Evolutionary conservation across 768 basidiomycete species (phyloP), one percentile per base, ranked within the genome.

Genomic region (Leccinum boreale): DNA sequence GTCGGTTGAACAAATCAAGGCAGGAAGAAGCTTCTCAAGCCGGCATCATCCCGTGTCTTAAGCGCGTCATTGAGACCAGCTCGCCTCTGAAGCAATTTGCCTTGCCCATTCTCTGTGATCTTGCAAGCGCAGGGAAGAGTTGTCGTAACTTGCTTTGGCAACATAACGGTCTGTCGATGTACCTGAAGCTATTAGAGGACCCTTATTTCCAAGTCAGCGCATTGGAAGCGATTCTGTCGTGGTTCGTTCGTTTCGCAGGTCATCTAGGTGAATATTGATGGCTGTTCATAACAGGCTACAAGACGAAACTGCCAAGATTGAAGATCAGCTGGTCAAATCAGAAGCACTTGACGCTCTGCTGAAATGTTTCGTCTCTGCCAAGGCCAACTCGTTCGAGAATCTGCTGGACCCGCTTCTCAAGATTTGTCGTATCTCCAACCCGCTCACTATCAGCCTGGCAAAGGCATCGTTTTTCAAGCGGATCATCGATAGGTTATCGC

Each of bases 11-110:
- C 75, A 97, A 97, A 74, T 84, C 86, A 3, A 80, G 97, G 52
- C 96, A 98, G 71, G 97, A 98, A 73, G 97, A 98, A 72, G 94
- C 97, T 12, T 96, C 95, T 2, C 89, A 94, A 67, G 93, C 93
- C 8, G 96, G 95, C 11, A 93, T 97, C 57, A 87, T 99, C 24
- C 95, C 97, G 3, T 85, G 90, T 63, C 81, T 99, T 44, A 91
- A 94, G 72, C 85, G 86, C 5, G 89, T 98, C 54, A 92, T 97
- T 62, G 84, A 87, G 67, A 87, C 86, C 6, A 89, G 84, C 59
- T 97, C 95, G 9, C 96, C 94, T 0, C 81, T 98, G 67, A 96
- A 94, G 72, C 95, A 99, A 66, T 98, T 99, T 67, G 97, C 96
- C 0, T 78, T 99, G 36, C 96, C 97, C 0, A 95, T 99, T 61